phyloP scores from a whole-genome alignment of 768 basidiomycete genomes.

The Podaxis sp. region DNA sequence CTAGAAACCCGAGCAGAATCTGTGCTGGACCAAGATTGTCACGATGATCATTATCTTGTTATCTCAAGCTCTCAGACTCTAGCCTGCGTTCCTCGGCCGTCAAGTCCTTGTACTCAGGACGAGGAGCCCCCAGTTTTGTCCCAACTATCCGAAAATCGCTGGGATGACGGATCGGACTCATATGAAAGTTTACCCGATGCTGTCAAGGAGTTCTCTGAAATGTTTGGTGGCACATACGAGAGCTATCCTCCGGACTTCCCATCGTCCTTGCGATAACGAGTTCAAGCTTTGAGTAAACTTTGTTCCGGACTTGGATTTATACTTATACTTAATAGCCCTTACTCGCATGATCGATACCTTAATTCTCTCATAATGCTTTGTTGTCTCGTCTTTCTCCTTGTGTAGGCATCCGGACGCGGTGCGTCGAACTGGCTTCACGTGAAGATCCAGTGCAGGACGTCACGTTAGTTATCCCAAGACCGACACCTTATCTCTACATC shows the following conservation, averaged over 20 bases:
- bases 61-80: not conserved
- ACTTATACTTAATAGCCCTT: conserved; percentile 3
- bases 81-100: not conserved
- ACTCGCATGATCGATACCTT: not conserved
- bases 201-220: conserved; percentile 38
- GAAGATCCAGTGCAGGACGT: not conserved
- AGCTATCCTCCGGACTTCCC: conserved; percentile 41
- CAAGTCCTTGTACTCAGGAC: not conserved
- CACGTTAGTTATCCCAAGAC: not conserved
- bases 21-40: not conserved
- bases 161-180: conserved; percentile 7
- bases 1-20: not conserved
- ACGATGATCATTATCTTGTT: too few relatives aligned
- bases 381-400: not conserved
- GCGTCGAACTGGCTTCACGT: not conserved
- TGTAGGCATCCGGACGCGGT: too few relatives aligned
- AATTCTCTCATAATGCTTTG: not conserved
- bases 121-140: not conserved
- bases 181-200: conserved; percentile 30
- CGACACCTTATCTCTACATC: conserved; percentile 8
- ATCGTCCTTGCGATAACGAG: conserved; percentile 26
- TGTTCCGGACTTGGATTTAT: not conserved
- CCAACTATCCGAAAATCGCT: not conserved
- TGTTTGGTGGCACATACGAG: conserved; percentile 35
- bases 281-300: not conserved